Percentiles rank a stretch among this genome's conserved stretches.
These are phyloP conservation scores for Mycena galericulata DNA, from an alignment of 768 basidiomycete genomes.

Conservation along the genomic window DNA sequence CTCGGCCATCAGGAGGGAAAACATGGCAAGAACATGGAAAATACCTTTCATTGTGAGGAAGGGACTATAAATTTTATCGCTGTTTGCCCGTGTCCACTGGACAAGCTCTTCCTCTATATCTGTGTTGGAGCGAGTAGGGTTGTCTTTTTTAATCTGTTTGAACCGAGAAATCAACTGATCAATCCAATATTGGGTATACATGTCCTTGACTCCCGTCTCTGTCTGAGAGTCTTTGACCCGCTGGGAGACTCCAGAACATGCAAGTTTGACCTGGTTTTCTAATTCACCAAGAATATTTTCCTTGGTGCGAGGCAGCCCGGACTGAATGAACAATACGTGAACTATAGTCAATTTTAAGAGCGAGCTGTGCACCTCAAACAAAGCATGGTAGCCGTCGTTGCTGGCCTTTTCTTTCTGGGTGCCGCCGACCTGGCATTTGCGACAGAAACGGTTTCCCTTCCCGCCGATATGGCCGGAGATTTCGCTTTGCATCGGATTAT, in stretches of 20 bases:
- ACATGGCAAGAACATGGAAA: neutral
- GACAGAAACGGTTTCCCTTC: too few relatives aligned
- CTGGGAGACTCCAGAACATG: slow-evolving; percentile 46
- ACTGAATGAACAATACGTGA: slow-evolving; percentile 26
- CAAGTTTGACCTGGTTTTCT: slow-evolving; percentile 44
- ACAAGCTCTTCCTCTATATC: neutral
- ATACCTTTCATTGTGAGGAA: neutral
- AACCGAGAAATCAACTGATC: slow-evolving; percentile 41
- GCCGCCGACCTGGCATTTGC: too few relatives aligned
- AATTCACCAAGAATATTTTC: slow-evolving; percentile 37
- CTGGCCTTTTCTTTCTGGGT: too few relatives aligned
- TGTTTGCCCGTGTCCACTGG: neutral
- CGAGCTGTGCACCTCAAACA: neutral
- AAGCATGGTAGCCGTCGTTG: slow-evolving; percentile 9
- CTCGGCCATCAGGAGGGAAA: neutral
- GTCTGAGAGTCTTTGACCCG: slow-evolving; percentile 46
- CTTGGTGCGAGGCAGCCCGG: slow-evolving; percentile 38
- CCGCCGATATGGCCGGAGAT: too few relatives aligned
- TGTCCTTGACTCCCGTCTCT: slow-evolving; percentile 52
- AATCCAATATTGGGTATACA: too few relatives aligned
- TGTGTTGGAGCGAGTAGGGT: neutral
- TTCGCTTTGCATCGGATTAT: too few relatives aligned
- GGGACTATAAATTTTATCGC: neutral
- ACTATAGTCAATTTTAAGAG: neutral
- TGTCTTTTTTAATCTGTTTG: slow-evolving; percentile 9